Evolutionary conservation across 768 basidiomycete species (phyloP), one percentile per base, ranked within the genome.

Genomic region (Lactifluus pinguis): DNA sequence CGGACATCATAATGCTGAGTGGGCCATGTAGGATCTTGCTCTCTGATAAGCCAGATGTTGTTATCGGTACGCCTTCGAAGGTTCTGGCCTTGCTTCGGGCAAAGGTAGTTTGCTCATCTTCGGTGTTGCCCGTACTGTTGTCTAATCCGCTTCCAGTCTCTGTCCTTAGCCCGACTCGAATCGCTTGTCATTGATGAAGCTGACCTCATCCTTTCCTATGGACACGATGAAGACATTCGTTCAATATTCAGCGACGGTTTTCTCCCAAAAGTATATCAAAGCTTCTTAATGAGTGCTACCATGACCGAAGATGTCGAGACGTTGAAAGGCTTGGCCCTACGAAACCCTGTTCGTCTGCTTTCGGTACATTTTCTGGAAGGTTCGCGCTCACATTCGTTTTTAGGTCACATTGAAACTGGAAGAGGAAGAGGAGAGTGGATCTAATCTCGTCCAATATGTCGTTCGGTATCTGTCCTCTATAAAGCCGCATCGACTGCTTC

Each of bases 141-240:
- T 53, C 50, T 53, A 17, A 61, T n/a, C n/a, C 13, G 62, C 45
- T 44, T 41, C 1, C 61, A 91, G 88, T 76, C 83, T 0, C 76
- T 98, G 8, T 79, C 77, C 3, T 74, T 94, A 0, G 68, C 79
- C 13, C 77, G 80, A 0, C 74, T 98, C 34, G 89, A 92, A 49
- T 88, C 89, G 5, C 82, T 99, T 17, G 89, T 95, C 32, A 95
- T 99, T 59, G 97, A 99, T 70, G 97, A 99, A 74, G 97, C 97
- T 25, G 97, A 98, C 70, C 82, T 98, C 41, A 89, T 99, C 55
- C 79, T 99, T 19, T 98, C 95, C 0, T 99, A 98, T 70, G 97
- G 97, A 3, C 92, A 98, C 65, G 89, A 94, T 62, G 90, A 94
- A 68, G 92, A 94, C 61, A 82, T 95, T 49, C 82, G 85, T 30